Evolutionary conservation across 805 yeast genomes (phyloP).

Genomic region (Saccharomycopsis synnaedendra): DNA sequence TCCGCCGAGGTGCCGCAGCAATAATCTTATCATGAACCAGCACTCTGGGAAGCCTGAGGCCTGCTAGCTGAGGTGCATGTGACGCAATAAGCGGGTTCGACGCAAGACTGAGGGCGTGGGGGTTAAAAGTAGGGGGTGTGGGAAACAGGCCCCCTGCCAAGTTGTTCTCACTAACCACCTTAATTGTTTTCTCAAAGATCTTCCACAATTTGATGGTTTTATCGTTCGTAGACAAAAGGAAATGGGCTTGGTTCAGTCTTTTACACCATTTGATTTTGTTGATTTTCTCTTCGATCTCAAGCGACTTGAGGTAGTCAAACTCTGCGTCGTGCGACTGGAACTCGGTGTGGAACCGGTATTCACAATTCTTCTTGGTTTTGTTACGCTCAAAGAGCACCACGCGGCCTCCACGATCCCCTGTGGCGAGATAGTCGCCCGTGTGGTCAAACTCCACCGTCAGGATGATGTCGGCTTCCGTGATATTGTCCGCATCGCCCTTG

Average conservation of each 20-base stretch:
- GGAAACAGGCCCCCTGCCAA: conserved; percentile 33
- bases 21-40: conserved; percentile 92
- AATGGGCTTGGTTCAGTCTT: conserved; percentile 82
- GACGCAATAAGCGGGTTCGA: conserved; percentile 6
- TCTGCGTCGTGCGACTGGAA: conserved; percentile 98
- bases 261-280: conserved; percentile 95
- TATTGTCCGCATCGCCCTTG: conserved; percentile 90
- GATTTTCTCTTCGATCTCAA: conserved; percentile 96
- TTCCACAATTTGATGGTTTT: conserved; percentile 99
- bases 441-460: conserved; percentile 95
- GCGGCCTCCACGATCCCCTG: conserved; percentile 98
- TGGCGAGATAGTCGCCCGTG: conserved; percentile 90
- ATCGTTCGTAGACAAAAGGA: conserved; percentile 84
- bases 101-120: conserved; percentile 9
- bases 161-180: conserved; percentile 87
- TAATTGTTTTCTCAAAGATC: conserved; percentile 81
- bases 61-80: conserved; percentile 1
- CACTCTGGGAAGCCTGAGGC: conserved; percentile 70
- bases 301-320: conserved; percentile 88
- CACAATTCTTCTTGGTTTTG: conserved; percentile 66
- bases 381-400: conserved; percentile 93
- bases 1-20: conserved; percentile 86
- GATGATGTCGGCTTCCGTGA: conserved; percentile 94
- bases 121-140: conserved; percentile 5
- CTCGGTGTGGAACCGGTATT: conserved; percentile 91